Conservation (phyloP, 1,139 yeast species). For the Magnusiomyces ingens region DNA sequence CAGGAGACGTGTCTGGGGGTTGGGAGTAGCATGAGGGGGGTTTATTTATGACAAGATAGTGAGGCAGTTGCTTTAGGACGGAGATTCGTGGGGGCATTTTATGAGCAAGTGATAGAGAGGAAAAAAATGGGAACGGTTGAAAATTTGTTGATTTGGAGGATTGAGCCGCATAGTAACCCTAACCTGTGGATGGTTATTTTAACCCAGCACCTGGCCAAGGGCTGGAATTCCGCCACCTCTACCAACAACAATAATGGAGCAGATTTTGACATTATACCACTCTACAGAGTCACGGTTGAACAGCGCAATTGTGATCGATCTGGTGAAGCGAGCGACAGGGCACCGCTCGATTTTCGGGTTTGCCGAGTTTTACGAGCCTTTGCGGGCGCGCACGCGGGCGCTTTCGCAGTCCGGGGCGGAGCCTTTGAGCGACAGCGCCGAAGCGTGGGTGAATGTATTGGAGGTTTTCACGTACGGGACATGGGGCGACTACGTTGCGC, state of each 20-base stretch:
- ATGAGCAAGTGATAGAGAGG: too few species aligned
- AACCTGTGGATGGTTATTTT: too few species aligned
- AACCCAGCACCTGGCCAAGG: too few species aligned
- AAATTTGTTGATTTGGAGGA: too few species aligned
- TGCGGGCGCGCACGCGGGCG: conserved; percentile 10
- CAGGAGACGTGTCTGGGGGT: conserved; percentile 16
- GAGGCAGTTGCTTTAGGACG: conserved; percentile 17
- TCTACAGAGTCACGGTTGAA: conserved; percentile 13
- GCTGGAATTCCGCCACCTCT: too few species aligned
- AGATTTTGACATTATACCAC: conserved; percentile 17
- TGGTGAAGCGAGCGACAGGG: conserved; percentile 18
- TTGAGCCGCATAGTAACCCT: too few species aligned
- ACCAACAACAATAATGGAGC: conserved; percentile 17
- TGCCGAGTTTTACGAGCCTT: conserved; percentile 22
- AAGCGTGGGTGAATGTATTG: conserved; percentile 16
- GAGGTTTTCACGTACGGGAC: conserved; percentile 22
- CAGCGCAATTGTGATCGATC: conserved; percentile 17
- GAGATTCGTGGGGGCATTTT: conserved; percentile 6
- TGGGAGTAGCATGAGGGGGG: conserved; percentile 24
- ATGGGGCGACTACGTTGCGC: conserved; percentile 18
- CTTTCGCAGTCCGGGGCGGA: conserved; percentile 3
- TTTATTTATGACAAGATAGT: conserved; percentile 24
- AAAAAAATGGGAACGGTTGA: too few species aligned
- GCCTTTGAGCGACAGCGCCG: conserved; percentile 6
- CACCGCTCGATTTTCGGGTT: conserved; percentile 19